Evolutionary conservation across 306 rosid genomes (phyloP), one percentile per base, ranked within the genome.

Genomic region (Castanospermum australe): DNA sequence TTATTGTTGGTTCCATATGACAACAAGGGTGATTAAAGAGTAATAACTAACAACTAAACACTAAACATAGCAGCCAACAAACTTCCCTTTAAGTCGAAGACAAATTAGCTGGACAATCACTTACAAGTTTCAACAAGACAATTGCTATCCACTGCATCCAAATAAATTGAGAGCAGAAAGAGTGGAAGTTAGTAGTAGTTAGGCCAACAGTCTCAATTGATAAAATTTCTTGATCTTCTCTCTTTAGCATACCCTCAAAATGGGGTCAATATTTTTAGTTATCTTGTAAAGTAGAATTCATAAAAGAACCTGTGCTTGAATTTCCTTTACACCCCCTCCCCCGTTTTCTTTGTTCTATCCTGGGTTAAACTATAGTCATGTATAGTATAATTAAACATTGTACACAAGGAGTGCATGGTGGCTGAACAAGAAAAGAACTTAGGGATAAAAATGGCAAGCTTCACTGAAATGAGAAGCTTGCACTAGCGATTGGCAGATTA

Each of bases 371-470:
- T 15, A 17, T 8, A 17, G 68, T 24, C 38, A 39, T 22, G 4
- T 18, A 1, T 71, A 2, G 76, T 55, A 67, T 33, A 32, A 69
- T 62, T 20, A 76, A 4, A 63, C 20, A 41, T 9, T 51, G 17
- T 73, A 30, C 61, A 55, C 54, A 69, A 36, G 0, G 17, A 67
- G 61, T 69, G 68, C 21, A 57, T 54, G 59, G 42, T 4, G 54
- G 28, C 41, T 5, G 33, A 47, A 15, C 42, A 77, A 41, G 2
- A 13, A 36, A 32, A 39, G 32, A 5, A 66, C 8, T 4, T 28
- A 15, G 21, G 5, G 20, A 50, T 33, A 38, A 39, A 60, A 84
- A 56, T 44, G 48, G 77, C 77, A 84, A 66, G 65, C 63, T 76
- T 47, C 45, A 64, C 48, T 21, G 63, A 71, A 60, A 60, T 50